Evolutionary conservation across 139 green algal genomes (phyloP), one percentile per base, ranked within the genome.

Genomic region (Penium margaritaceum): DNA sequence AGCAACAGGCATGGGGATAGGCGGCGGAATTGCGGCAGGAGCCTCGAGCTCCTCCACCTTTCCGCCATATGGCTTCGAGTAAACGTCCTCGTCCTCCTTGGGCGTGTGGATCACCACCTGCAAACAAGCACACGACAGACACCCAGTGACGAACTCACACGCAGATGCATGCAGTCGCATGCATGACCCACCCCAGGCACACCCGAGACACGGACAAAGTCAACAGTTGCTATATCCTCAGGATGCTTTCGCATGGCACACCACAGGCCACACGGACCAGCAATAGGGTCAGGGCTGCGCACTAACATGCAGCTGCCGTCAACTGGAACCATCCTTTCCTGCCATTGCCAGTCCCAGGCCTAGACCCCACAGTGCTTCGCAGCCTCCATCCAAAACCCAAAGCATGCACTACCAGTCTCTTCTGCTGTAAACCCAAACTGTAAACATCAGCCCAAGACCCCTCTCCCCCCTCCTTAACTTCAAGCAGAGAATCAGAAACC

Each of bases 11-110:
- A n/a, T n/a, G n/a, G n/a, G n/a, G n/a, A n/a, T n/a, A n/a, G n/a
- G n/a, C n/a, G n/a, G n/a, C n/a, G n/a, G n/a, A n/a, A n/a, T n/a
- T n/a, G n/a, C n/a, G n/a, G n/a, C n/a, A n/a, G n/a, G n/a, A n/a
- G n/a, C n/a, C n/a, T n/a, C n/a, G n/a, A n/a, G n/a, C n/a, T 78
- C 71, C 21, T 63, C 46, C 71, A 74, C 71, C 71, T 78, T 78
- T 24, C 71, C 71, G 2, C 74, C 63, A 36, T 37, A 62, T 3
- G 71, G 71, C 71, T 78, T 78, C 21, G 27, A 41, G 1, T 27
- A n/a, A 63, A 32, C 29, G 19, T 82, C 71, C 21, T 90, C 87
- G 32, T 90, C 87, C 3, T 95, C 91, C 90, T 97, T 97, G 53
- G 91, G 91, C 34, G 86, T 83, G 75, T 90, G 86, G 33, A 97